A percentile compares a stretch with the other conserved stretches of the same genome.
Evolutionary conservation across 345 rosid genomes (phyloP).

Genomic region (Pseudoturritis turrita): DNA sequence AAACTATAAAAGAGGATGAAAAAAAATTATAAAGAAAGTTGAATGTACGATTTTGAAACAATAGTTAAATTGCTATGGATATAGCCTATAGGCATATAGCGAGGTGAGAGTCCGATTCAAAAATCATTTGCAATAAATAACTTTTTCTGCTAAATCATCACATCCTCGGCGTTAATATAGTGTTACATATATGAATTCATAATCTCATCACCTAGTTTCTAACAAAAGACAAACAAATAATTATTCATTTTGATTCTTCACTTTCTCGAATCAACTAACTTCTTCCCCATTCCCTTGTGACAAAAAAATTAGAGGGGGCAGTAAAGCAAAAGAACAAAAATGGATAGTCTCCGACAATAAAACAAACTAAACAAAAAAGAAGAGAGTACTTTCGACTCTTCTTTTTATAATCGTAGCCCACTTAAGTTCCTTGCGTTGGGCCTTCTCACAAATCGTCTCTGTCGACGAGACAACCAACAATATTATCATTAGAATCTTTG

Average conservation of each 20-base stretch:
- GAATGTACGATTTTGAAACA: too few relatives aligned
- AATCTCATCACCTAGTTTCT: neutral
- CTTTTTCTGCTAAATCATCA: neutral
- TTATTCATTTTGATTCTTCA: neutral
- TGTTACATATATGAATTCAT: neutral
- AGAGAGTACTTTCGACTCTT: neutral
- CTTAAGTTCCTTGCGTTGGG: conserved; percentile 7
- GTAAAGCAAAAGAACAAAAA: neutral
- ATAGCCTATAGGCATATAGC: too few relatives aligned
- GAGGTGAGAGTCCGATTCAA: neutral
- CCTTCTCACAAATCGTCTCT: conserved; percentile 30
- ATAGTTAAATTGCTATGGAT: neutral
- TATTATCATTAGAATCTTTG: neutral
- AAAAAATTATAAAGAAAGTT: too few relatives aligned
- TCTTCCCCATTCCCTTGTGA: conserved; percentile 1
- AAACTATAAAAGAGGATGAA: neutral
- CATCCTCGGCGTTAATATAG: neutral
- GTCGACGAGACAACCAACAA: neutral
- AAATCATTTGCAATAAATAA: neutral
- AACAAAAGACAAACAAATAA: neutral
- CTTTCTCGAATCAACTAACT: neutral
- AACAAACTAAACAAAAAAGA: neutral
- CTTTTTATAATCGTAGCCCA: neutral
- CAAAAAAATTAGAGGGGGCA: neutral
- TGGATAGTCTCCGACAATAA: neutral